A percentile compares a stretch with the other conserved stretches of the same genome.
Evolutionary conservation across 305 asterid species (phyloP).

Genomic region (Euphrasia arctica): DNA sequence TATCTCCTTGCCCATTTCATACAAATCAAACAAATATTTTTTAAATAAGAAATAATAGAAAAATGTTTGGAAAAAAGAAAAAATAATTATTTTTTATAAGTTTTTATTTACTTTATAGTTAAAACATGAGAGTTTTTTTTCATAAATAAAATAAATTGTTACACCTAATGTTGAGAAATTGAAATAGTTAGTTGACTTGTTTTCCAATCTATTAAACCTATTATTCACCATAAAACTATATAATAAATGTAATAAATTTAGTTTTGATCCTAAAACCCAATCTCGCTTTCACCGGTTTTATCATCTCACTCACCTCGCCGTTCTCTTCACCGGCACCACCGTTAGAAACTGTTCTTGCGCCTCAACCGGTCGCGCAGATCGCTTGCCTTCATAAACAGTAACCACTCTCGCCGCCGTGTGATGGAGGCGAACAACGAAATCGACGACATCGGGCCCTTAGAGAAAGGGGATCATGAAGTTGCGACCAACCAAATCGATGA

Average conservation of each 20-base stretch:
- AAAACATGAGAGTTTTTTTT: too few species aligned
- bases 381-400: slow-evolving; percentile 11
- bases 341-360: slow-evolving; percentile 21
- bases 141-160: too few species aligned
- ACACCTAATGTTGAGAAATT: too few species aligned
- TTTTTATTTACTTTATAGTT: too few species aligned
- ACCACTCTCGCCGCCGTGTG: slow-evolving; percentile 28
- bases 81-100: too few species aligned
- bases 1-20: too few species aligned
- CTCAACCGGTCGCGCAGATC: slow-evolving; percentile 23
- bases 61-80: too few species aligned
- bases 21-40: too few species aligned
- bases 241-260: neutral
- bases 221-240: too few species aligned
- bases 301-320: slow-evolving; percentile 9
- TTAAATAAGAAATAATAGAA: too few species aligned
- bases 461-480: slow-evolving; percentile 32
- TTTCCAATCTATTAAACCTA: too few species aligned
- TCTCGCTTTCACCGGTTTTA: slow-evolving; percentile 23
- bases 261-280: slow-evolving; percentile 4
- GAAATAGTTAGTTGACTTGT: too few species aligned
- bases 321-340: slow-evolving; percentile 20
- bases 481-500: slow-evolving; percentile 38
- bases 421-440: slow-evolving; percentile 41
- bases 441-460: slow-evolving; percentile 55